Evolutionary conservation across 805 yeast genomes (phyloP).

Genomic region (Cyberlindnera xylosilytica): DNA sequence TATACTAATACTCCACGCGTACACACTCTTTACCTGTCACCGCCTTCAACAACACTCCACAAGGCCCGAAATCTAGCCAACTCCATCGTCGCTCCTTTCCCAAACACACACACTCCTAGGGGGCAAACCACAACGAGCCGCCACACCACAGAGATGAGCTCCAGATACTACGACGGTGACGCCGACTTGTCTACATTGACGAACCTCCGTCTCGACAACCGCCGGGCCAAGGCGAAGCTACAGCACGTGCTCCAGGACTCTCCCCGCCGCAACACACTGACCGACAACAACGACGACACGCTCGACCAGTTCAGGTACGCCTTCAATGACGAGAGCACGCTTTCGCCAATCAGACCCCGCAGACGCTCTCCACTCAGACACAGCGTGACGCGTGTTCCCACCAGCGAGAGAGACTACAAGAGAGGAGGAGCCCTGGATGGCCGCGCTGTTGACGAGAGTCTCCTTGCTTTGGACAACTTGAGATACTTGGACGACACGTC

Average conservation of each 20-base stretch:
- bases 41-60: no score
- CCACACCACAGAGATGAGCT: neutral
- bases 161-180: slow-evolving; percentile 7
- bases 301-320: slow-evolving; percentile 2
- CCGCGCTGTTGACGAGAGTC: no score
- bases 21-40: no score
- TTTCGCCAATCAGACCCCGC: slow-evolving; percentile 11
- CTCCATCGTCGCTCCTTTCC: no score
- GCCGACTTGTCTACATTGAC: slow-evolving; percentile 23
- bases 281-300: slow-evolving; percentile 1
- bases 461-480: slow-evolving; percentile 16
- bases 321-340: slow-evolving; percentile 8
- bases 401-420: neutral
- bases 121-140: no score
- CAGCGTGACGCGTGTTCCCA: neutral
- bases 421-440: no score
- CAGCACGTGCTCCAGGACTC: slow-evolving; percentile 3
- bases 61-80: no score
- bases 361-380: slow-evolving; percentile 4
- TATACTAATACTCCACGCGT: no score
- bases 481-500: slow-evolving; percentile 18
- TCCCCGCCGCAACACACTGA: neutral
- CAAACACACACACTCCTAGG: no score
- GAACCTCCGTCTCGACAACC: slow-evolving; percentile 19
- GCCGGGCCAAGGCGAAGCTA: slow-evolving; percentile 17